These are phyloP conservation scores for Parathielavia appendiculata DNA, from an alignment of 495 filamentous ascomycete species.

Conservation along the genomic window DNA sequence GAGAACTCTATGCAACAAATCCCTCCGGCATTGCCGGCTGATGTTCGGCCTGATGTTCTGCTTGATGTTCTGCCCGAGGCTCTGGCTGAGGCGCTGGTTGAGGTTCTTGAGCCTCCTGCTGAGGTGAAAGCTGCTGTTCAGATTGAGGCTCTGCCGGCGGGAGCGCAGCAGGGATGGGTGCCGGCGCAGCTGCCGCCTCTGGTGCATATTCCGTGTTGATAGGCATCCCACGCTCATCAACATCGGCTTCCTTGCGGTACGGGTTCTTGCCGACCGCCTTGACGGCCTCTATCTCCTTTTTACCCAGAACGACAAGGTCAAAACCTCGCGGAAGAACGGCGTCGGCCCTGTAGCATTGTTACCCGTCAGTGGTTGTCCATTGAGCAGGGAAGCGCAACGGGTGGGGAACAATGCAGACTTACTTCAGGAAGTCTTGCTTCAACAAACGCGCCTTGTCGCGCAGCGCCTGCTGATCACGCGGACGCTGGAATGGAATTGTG, in stretches of 20 bases:
- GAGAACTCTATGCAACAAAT: not conserved
- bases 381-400: not conserved
- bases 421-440: constrained; percentile 57
- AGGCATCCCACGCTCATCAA: constrained; percentile 28
- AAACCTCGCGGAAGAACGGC: constrained; percentile 42
- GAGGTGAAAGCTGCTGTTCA: constrained; percentile 5
- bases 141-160: not conserved
- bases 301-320: constrained; percentile 44
- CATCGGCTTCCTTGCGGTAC: constrained; percentile 39
- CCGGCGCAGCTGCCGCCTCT: not conserved
- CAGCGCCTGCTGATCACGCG: constrained; percentile 55
- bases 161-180: not conserved
- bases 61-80: not conserved
- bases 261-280: constrained; percentile 40
- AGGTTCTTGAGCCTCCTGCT: not conserved
- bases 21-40: not conserved
- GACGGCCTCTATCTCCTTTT: constrained; percentile 45
- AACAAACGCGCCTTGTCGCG: constrained; percentile 65
- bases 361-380: constrained; percentile 1
- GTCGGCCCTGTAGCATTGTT: constrained; percentile 24
- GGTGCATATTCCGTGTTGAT: constrained; percentile 29
- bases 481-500: constrained; percentile 34
- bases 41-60: not conserved
- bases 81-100: not conserved
- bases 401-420: constrained; percentile 23